Conservation (phyloP, 139 green algal species). For the Chlorella vulgaris region DNA sequence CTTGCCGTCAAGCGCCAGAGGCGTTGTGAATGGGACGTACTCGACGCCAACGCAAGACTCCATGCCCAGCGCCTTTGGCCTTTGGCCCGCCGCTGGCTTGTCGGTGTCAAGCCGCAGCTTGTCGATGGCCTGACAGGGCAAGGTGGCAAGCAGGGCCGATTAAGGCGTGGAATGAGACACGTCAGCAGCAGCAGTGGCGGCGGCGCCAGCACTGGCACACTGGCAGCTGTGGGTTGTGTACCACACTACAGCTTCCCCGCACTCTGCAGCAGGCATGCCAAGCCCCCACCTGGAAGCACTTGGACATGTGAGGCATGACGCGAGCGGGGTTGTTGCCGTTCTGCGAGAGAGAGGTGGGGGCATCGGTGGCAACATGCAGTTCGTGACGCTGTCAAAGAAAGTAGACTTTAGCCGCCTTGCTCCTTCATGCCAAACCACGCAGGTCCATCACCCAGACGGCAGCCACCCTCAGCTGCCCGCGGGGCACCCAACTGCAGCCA, state of each 20-base stretch:
- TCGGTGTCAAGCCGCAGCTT: conserved; percentile 82
- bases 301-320: conserved; percentile 88
- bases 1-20: conserved; percentile 83
- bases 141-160: too few relatives aligned
- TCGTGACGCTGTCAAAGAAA: too few relatives aligned
- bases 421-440: neutral
- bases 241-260: neutral
- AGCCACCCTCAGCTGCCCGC: too few relatives aligned
- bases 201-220: too few relatives aligned
- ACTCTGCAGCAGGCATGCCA: too few relatives aligned
- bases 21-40: conserved; percentile 72
- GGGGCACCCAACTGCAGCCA: too few relatives aligned
- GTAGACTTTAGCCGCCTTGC: too few relatives aligned
- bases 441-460: neutral
- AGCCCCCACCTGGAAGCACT: conserved; percentile 85
- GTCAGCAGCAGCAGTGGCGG: too few relatives aligned
- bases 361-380: neutral
- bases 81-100: conserved; percentile 43
- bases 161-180: too few relatives aligned
- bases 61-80: conserved; percentile 80
- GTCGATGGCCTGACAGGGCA: conserved; percentile 71
- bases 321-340: conserved; percentile 68
- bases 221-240: too few relatives aligned
- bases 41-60: conserved; percentile 86
- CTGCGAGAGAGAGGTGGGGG: neutral